These are phyloP conservation scores for Talaromyces wortmannii DNA, from an alignment of 495 filamentous ascomycete genomes.

Conservation along the genomic window DNA sequence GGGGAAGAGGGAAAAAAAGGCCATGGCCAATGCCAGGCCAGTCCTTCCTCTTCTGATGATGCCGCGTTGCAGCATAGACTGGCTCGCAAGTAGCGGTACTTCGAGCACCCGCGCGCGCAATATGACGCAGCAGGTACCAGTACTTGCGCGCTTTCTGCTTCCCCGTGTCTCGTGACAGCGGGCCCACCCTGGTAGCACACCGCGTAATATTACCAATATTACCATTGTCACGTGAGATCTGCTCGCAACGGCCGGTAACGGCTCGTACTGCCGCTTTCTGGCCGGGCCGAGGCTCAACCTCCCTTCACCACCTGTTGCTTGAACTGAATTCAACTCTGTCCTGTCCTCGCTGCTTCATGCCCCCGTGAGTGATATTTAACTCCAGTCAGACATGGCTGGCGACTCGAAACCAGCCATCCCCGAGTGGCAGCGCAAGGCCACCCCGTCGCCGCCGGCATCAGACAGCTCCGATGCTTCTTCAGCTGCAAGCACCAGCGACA, in stretches of 20 bases:
- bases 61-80: background rate
- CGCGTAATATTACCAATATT: constrained; percentile 4
- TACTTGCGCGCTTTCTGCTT: background rate
- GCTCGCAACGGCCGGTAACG: constrained; percentile 13
- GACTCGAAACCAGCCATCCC: constrained; percentile 33
- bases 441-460: constrained; percentile 15
- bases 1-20: constrained; percentile 1
- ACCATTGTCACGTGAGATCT: constrained; percentile 17
- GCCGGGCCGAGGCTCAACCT: background rate
- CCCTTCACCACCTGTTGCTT: constrained; percentile 1
- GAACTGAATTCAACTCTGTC: background rate
- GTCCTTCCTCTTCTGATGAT: background rate
- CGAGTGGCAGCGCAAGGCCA: constrained; percentile 34
- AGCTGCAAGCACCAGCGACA: constrained; percentile 6
- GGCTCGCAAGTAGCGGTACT: background rate
- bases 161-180: background rate
- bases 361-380: too few relatives aligned
- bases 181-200: background rate
- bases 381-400: constrained; percentile 25
- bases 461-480: constrained; percentile 23
- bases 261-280: background rate
- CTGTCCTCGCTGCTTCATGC: too few relatives aligned
- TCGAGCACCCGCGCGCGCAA: background rate
- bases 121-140: background rate
- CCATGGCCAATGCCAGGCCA: too few relatives aligned